Evolutionary conservation across 148 eudicot genomes (phyloP).

Genomic region (Rhododendron simsii): DNA sequence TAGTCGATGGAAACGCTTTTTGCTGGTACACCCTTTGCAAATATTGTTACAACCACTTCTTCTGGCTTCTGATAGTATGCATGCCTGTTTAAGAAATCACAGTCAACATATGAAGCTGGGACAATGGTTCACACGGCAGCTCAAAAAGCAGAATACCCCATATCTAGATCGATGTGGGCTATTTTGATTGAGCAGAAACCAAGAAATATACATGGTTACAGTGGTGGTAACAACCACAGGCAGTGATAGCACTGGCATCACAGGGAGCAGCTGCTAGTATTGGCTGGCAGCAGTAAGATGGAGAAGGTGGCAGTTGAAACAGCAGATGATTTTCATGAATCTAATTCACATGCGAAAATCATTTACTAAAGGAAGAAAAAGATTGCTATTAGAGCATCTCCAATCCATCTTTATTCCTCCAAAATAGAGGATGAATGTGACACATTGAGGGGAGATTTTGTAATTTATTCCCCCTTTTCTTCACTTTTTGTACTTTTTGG

Average conservation of each 20-base stretch:
- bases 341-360: neutral
- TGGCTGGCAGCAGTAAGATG: neutral
- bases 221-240: neutral
- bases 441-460: too few relatives aligned
- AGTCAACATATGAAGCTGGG: neutral
- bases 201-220: neutral
- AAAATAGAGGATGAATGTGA: too few relatives aligned
- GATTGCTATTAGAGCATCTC: too few relatives aligned
- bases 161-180: neutral
- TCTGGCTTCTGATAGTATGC: slow-evolving; percentile 21
- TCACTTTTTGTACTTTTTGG: too few relatives aligned
- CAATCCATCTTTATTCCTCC: too few relatives aligned
- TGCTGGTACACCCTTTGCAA: slow-evolving; percentile 22
- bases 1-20: slow-evolving; percentile 8
- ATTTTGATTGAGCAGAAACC: neutral
- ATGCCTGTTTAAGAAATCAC: slow-evolving; percentile 15
- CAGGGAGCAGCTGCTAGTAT: neutral
- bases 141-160: neutral
- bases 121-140: neutral
- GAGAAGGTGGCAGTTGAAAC: neutral
- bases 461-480: too few relatives aligned
- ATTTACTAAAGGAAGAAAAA: neutral
- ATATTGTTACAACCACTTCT: slow-evolving; percentile 21
- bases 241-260: neutral
- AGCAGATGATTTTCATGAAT: neutral